Evolutionary conservation across 495 filamentous ascomycete species (phyloP), one percentile per base, ranked within the genome.

Genomic region (Trichocladium uniseriatum): DNA sequence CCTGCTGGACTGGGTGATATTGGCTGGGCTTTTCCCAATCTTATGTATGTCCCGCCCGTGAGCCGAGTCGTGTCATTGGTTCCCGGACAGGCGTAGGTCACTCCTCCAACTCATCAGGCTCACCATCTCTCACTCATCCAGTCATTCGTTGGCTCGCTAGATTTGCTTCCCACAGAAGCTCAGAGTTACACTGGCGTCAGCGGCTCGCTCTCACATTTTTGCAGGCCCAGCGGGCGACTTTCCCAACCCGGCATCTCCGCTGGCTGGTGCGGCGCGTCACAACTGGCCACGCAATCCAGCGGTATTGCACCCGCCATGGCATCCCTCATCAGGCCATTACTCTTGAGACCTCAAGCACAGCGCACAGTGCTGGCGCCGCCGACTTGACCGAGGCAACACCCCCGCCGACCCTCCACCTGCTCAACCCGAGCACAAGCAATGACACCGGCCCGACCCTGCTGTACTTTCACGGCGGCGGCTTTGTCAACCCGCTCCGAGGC

Each of bases 401-500:
- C 0, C 31, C 42, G 4, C 38, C 44, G 11, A 37, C 31, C 0
- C 22, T 56, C 0, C 53, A 59, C 18, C 22, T 56, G 14, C 18
- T 58, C 20, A 53, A 38, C 8, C 39, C 32, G 27, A 14, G 22
- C 5, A 29, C 10, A 29, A 29, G 27, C 5, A 29, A n/a, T n/a
- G n/a, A 29, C 27, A 38, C 8, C 13, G 35, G 38, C 19, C 19
- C 38, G 8, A 51, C 51, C 0, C 19, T 56, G 21, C 8, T 59
- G 3, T 59, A 59, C 47, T 43, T 56, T 20, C 57, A 59, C 36
- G 53, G 57, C 22, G 57, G 57, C 34, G 57, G 57, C 11, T 59
- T 38, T 38, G 53, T 56, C 38, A 52, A 59, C 43, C 53, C 57
- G 28, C 43, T 57, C 0, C 53, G 53, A 11, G 31, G 19, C 3